Evolutionary conservation across 176 grass and related monocot species (phyloP).

Genomic region (Cenchrus fungigraminus): DNA sequence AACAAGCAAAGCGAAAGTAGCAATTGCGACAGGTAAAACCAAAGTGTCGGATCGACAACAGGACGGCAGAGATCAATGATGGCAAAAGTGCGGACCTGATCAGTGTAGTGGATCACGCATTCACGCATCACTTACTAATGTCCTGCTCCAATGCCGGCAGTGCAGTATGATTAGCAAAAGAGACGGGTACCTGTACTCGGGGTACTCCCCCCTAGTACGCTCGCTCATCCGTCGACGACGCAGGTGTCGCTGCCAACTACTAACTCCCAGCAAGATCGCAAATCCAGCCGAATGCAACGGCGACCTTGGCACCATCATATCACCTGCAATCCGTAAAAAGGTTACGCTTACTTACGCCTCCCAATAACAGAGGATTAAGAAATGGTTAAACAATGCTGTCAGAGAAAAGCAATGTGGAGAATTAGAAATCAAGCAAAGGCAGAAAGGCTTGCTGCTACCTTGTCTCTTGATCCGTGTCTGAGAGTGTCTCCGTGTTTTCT

Average conservation of each 20-base stretch:
- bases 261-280: neutral
- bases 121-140: neutral
- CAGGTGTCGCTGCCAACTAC: neutral
- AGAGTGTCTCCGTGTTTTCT: neutral
- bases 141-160: constrained; percentile 20
- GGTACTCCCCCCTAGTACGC: neutral
- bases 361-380: neutral
- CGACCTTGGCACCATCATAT: neutral
- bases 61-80: neutral
- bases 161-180: neutral
- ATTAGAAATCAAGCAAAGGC: constrained; percentile 4
- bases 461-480: neutral
- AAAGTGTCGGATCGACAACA: neutral
- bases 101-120: neutral
- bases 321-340: neutral
- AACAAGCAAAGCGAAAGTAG: neutral
- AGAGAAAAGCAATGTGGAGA: neutral
- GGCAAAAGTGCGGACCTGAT: neutral
- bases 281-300: constrained; percentile 14
- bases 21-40: neutral
- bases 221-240: neutral
- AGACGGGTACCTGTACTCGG: neutral
- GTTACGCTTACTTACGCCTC: constrained; percentile 3
- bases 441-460: neutral
- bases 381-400: neutral